Conservation (phyloP, 1,139 yeast genomes). For the Suhomyces maxii region DNA sequence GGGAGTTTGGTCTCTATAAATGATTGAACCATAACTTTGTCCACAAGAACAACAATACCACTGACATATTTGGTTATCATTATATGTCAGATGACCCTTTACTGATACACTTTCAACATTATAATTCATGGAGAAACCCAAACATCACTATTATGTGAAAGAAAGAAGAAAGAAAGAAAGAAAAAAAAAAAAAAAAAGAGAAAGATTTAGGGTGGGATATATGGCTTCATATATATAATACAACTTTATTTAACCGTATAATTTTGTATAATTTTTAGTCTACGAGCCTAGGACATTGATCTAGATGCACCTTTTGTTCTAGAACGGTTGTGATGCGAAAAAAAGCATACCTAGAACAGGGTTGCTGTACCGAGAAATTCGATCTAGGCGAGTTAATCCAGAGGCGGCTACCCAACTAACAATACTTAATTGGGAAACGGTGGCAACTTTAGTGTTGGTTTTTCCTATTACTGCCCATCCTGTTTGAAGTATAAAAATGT, state of each 20-base stretch:
- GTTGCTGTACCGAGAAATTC: slow-evolving; percentile 8
- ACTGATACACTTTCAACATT: slow-evolving; percentile 5
- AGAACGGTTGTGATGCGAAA: slow-evolving; percentile 6
- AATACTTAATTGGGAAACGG: not conserved
- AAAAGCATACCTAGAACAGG: not conserved
- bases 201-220: not conserved
- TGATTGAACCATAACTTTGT: slow-evolving; percentile 47
- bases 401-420: not conserved
- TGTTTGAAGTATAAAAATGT: too few relatives aligned
- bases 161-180: too few relatives aligned
- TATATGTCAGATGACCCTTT: slow-evolving; percentile 2
- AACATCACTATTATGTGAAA: slow-evolving; percentile 3
- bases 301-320: slow-evolving; percentile 7
- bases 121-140: slow-evolving; percentile 6
- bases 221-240: slow-evolving; percentile 3
- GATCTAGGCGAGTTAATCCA: not conserved
- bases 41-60: slow-evolving; percentile 59
- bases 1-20: slow-evolving; percentile 23
- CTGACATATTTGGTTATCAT: slow-evolving; percentile 43
- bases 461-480: too few relatives aligned
- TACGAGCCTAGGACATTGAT: not conserved
- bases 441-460: not conserved
- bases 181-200: too few relatives aligned
- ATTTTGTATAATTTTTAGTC: not conserved
- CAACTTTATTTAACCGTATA: too few relatives aligned